A percentile compares a stretch with the other conserved stretches of the same genome.
Evolutionary conservation across 2,329 filamentous ascomycete species (phyloP).

Genomic region (Chrysosporium keratinophilum): DNA sequence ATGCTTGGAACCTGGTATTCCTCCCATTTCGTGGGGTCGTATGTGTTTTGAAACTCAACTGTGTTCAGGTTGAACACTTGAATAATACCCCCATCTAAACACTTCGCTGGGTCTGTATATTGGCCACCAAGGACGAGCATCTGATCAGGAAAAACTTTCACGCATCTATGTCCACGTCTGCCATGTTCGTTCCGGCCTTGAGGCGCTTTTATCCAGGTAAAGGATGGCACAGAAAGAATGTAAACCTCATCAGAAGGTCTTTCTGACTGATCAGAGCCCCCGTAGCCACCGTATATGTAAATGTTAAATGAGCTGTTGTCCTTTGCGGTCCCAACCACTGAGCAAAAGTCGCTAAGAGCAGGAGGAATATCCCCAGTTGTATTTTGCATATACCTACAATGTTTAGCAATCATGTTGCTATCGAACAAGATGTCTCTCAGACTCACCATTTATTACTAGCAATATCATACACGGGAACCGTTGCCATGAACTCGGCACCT

Average conservation of each 20-base stretch:
- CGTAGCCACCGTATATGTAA: conserved; percentile 30
- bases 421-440: not conserved
- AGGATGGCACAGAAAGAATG: conserved; percentile 28
- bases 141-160: conserved; percentile 40
- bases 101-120: conserved; percentile 24
- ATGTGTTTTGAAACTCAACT: conserved; percentile 24
- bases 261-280: conserved; percentile 16
- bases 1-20: conserved; percentile 25
- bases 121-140: conserved; percentile 33
- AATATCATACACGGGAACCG: conserved; percentile 32
- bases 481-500: conserved; percentile 30
- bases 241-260: conserved; percentile 27
- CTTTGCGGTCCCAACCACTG: conserved; percentile 30
- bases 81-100: conserved; percentile 44
- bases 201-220: conserved; percentile 25
- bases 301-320: conserved; percentile 31
- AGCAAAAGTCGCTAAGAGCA: conserved; percentile 32
- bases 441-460: conserved; percentile 21
- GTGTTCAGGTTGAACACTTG: conserved; percentile 38
- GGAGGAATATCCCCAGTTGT: conserved; percentile 32
- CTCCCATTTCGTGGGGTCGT: conserved; percentile 24
- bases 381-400: conserved; percentile 33
- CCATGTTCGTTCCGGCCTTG: conserved; percentile 18
- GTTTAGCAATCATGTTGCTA: conserved; percentile 2
- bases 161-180: conserved; percentile 26